Percentiles rank a stretch among this genome's conserved stretches.
Conservation (phyloP, 352 stramenopile species). For the Phytophthora pistaciae region DNA sequence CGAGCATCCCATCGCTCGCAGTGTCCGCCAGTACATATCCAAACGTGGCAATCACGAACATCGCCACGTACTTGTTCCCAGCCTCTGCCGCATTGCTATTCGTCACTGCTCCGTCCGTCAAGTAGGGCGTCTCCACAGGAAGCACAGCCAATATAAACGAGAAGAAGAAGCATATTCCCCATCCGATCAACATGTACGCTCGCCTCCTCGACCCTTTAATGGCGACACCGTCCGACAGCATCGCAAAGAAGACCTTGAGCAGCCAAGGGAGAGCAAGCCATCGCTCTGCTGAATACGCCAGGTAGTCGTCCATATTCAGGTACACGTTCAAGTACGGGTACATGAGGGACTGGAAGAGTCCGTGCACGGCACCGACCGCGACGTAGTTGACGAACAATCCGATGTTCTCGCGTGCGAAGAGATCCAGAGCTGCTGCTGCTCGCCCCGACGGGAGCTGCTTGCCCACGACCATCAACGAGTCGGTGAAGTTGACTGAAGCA, state of each 20-base stretch:
- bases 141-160: constrained; percentile 48
- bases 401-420: constrained; percentile 50
- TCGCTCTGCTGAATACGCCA: constrained; percentile 57
- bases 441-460: constrained; percentile 35
- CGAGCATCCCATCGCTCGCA: constrained; percentile 52
- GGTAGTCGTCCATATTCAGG: constrained; percentile 78
- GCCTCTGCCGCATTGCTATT: constrained; percentile 45
- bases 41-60: constrained; percentile 60
- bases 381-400: constrained; percentile 68
- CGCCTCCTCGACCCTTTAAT: constrained; percentile 53
- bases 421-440: constrained; percentile 35
- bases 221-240: constrained; percentile 60
- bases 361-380: constrained; percentile 57
- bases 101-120: constrained; percentile 40
- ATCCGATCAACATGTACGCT: constrained; percentile 64
- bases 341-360: constrained; percentile 59
- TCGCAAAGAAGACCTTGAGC: constrained; percentile 60
- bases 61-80: constrained; percentile 54
- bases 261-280: constrained; percentile 69
- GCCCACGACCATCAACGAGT: constrained; percentile 36
- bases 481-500: constrained; percentile 42
- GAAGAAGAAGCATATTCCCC: constrained; percentile 56
- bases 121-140: constrained; percentile 49
- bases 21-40: constrained; percentile 60
- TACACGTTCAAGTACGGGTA: constrained; percentile 83